Evolutionary conservation across 2,329 filamentous ascomycete species (phyloP).

Genomic region (Clathrospora elynae): DNA sequence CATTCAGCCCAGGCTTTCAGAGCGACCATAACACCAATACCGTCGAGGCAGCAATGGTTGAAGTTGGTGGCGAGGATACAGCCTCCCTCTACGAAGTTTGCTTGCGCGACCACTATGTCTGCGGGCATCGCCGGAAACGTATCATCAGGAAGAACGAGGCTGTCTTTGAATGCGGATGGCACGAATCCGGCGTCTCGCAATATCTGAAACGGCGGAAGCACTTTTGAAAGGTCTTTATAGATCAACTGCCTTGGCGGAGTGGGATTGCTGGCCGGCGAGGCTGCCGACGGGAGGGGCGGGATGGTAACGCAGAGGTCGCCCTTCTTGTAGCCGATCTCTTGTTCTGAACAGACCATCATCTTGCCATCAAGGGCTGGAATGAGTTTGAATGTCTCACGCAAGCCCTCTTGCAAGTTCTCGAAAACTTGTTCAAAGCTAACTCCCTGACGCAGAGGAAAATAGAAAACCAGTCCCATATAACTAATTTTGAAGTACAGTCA

Average conservation of each 20-base stretch:
- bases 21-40: constrained; percentile 27
- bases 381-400: constrained; percentile 43
- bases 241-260: constrained; percentile 14
- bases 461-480: constrained; percentile 44
- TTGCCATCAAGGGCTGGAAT: constrained; percentile 48
- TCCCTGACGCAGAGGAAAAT: constrained; percentile 39
- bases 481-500: constrained; percentile 3
- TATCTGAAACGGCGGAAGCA: constrained; percentile 24
- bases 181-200: constrained; percentile 23
- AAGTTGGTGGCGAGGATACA: constrained; percentile 29
- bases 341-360: constrained; percentile 39
- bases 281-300: constrained; percentile 15
- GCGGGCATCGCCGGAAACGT: constrained; percentile 28
- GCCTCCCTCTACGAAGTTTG: constrained; percentile 36
- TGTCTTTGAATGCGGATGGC: constrained; percentile 26
- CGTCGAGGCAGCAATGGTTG: constrained; percentile 31
- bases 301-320: constrained; percentile 32
- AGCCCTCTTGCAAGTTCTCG: constrained; percentile 41
- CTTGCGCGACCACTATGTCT: constrained; percentile 35
- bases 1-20: constrained; percentile 33
- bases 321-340: constrained; percentile 35
- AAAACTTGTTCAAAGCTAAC: constrained; percentile 40
- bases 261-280: too few species aligned
- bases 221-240: constrained; percentile 26
- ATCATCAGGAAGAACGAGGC: constrained; percentile 15